Conservation (phyloP, 2,329 filamentous ascomycete genomes). For the Torrubiella hemipterigena region DNA sequence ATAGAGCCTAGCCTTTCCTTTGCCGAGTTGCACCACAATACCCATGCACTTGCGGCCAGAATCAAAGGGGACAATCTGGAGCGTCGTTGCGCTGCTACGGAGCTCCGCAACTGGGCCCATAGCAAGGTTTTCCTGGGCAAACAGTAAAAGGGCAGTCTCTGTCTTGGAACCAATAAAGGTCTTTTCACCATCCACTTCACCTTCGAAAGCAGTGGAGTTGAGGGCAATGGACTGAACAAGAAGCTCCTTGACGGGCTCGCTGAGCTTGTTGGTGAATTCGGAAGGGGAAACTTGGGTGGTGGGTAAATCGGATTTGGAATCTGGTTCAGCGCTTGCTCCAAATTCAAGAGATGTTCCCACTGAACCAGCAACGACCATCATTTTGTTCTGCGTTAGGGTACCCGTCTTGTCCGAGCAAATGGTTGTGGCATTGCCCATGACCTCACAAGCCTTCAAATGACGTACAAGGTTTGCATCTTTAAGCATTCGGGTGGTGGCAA, state of each 20-base stretch:
- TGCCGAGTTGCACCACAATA: constrained; percentile 38
- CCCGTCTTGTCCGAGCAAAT: constrained; percentile 61
- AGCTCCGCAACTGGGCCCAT: constrained; percentile 55
- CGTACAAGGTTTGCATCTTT: constrained; percentile 68
- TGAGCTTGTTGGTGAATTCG: constrained; percentile 35
- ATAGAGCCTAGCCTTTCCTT: constrained; percentile 41
- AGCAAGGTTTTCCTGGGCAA: constrained; percentile 53
- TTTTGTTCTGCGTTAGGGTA: constrained; percentile 56
- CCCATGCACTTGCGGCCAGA: constrained; percentile 65
- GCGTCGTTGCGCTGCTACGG: constrained; percentile 44
- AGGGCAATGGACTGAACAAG: constrained; percentile 48
- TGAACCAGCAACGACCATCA: constrained; percentile 52
- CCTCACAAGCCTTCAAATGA: constrained; percentile 66
- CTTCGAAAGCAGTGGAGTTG: constrained; percentile 68
- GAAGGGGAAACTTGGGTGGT: constrained; percentile 26
- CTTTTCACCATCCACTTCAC: constrained; percentile 52
- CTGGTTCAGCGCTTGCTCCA: constrained; percentile 19
- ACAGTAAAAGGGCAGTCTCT: constrained; percentile 60
- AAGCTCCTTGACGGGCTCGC: constrained; percentile 34
- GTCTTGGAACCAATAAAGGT: constrained; percentile 70
- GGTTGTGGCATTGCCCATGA: constrained; percentile 68
- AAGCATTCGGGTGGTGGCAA: constrained; percentile 66
- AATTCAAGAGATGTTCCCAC: constrained; percentile 45
- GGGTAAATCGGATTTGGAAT: constrained; percentile 10
- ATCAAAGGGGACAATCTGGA: constrained; percentile 65